Conservation (phyloP, 331 rosid genomes). For the Cydonia oblonga region DNA sequence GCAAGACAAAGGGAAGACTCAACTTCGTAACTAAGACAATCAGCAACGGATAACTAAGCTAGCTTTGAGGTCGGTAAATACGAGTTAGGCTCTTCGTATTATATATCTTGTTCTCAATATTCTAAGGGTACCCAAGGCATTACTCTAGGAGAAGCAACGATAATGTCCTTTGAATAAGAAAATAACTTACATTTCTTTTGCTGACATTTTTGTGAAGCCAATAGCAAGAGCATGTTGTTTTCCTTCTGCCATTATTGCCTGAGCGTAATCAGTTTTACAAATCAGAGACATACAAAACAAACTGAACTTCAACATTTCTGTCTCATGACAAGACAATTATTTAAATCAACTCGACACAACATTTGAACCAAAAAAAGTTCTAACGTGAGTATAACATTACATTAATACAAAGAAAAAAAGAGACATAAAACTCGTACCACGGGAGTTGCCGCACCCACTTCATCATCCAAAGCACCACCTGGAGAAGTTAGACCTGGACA, state of each 20-base stretch:
- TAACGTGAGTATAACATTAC: background rate
- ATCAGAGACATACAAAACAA: conserved; percentile 1
- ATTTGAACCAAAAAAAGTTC: too few species aligned
- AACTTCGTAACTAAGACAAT: conserved; percentile 10
- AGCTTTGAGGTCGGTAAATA: background rate
- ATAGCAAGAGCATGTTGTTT: conserved; percentile 97
- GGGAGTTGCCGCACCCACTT: conserved; percentile 75
- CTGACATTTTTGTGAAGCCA: conserved; percentile 97
- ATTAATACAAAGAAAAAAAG: background rate
- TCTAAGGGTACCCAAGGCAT: background rate
- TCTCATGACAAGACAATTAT: background rate
- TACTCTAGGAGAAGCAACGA: background rate
- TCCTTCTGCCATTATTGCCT: conserved; percentile 99
- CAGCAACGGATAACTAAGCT: conserved; percentile 7
- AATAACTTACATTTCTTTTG: conserved; percentile 80
- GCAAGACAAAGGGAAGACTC: too few species aligned
- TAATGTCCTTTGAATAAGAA: background rate
- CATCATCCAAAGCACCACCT: conserved; percentile 82
- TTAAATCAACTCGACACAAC: background rate
- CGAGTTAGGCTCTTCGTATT: background rate
- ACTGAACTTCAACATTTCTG: conserved; percentile 2
- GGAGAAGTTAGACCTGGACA: conserved; percentile 99
- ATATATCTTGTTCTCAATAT: background rate
- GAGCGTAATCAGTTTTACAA: too few species aligned
- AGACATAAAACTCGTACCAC: conserved; percentile 55